phyloP scores from a whole-genome alignment of 192 early-diverging fungal genomes.

The Coemansia sp. region DNA sequence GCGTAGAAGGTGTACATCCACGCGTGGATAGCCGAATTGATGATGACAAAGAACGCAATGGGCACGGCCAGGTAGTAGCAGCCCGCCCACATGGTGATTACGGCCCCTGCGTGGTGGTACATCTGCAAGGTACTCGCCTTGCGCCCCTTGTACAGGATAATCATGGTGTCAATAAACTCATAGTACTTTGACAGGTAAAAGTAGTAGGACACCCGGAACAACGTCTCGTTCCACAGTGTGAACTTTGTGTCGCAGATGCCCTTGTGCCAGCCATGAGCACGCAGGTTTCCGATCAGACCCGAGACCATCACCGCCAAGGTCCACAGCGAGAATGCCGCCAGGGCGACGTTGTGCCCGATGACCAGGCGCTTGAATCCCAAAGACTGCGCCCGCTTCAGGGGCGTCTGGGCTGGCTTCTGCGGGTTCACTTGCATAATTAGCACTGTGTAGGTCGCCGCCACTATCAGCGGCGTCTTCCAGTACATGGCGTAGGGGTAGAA shows the following conservation, averaged over 20 bases:
- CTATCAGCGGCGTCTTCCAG: constrained; percentile 66
- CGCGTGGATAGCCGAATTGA: constrained; percentile 85
- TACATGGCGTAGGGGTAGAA: constrained; percentile 72
- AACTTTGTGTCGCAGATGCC: constrained; percentile 69
- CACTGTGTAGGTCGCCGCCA: constrained; percentile 62
- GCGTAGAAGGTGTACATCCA: constrained; percentile 90
- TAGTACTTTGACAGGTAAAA: constrained; percentile 92
- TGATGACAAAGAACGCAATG: constrained; percentile 79
- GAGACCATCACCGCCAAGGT: constrained; percentile 67
- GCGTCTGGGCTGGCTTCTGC: constrained; percentile 19
- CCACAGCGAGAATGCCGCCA: constrained; percentile 73
- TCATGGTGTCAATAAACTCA: constrained; percentile 85
- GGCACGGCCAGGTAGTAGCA: constrained; percentile 74
- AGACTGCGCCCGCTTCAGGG: constrained; percentile 25
- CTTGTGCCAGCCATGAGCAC: constrained; percentile 53
- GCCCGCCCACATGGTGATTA: constrained; percentile 87
- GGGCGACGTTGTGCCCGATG: constrained; percentile 71
- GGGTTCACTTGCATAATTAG: constrained; percentile 38
- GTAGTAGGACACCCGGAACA: constrained; percentile 77
- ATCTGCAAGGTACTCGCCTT: constrained; percentile 76
- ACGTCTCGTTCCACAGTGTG: constrained; percentile 66
- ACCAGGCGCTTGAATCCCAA: constrained; percentile 72
- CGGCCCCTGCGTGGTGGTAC: constrained; percentile 88
- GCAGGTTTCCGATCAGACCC: constrained; percentile 58
- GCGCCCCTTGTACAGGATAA: constrained; percentile 78